Base-by-base conservation (phyloP, 2,329 filamentous ascomycete genomes). In the Botryotinia globosa region DNA sequence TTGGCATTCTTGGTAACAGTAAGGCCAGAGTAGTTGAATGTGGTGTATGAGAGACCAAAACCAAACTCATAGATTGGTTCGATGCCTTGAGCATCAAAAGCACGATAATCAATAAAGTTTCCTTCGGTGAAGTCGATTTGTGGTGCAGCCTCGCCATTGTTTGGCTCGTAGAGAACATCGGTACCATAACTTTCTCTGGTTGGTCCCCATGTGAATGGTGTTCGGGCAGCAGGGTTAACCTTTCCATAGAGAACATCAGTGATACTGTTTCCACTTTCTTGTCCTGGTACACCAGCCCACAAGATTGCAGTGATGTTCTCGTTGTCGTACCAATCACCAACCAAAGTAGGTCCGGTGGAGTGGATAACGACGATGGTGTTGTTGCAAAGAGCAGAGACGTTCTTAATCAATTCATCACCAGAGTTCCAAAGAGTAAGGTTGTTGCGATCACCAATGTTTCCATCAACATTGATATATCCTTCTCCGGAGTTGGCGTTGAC, bases 321-420 rank as follows among this genome's bases (percentile, higher is more conserved):
- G 81, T 89, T 90, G 69, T 92, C 83, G 78, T 92, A 90, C 86
- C 90, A 95, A 16, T 93, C 88, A 20, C 90, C 88, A 37, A 98
- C 83, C 0, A 97, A 83, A 7, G 97, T 92, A 0, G 94, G 89
- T 0, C 94, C 94, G 5, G 91, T 88, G 1, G 92, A 94, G 84
- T 98, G 95, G 73, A 98, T 91, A 73, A 98, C 89, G 25, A 98
- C 93, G 74, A 98, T 91, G 20, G 94, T 97, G 86, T 98, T 97
- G 84, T 91, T 90, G 85, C 91, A 94, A 74, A 89, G 80, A 12
- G 89, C 86, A 0, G 93, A 90, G 18, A 97, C 93, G 65, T 92
- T 94, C 82, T 92, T 87, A 82, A 98, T 92, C 72, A 98, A 83
- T 0, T 87, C 86, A 70, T 98, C 94, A 58, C 93, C 94, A 73